Evolutionary conservation across 805 yeast genomes (phyloP).

Genomic region (Candida argentea): DNA sequence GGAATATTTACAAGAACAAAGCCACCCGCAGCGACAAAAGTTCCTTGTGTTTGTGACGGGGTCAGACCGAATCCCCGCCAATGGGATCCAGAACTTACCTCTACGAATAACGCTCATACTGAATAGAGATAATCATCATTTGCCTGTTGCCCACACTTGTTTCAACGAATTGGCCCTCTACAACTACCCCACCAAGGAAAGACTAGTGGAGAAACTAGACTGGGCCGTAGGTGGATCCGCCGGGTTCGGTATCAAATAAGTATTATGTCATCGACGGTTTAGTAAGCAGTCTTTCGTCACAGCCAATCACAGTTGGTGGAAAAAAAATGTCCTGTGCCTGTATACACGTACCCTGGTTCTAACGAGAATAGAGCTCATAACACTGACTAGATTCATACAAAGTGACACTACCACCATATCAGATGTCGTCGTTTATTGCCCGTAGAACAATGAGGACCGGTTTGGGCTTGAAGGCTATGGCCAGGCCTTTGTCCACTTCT

Average conservation of each 20-base stretch:
- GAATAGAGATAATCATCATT: constrained; percentile 30
- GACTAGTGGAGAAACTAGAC: constrained; percentile 46
- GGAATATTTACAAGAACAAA: constrained; percentile 52
- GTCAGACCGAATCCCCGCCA: constrained; percentile 85
- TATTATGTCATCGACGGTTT: no score
- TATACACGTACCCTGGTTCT: no score
- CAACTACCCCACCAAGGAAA: constrained; percentile 48
- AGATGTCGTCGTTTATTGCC: constrained; percentile 32
- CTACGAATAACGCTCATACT: constrained; percentile 53
- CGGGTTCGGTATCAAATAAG: constrained; percentile 72
- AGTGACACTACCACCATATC: no score
- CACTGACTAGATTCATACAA: no score
- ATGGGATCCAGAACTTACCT: constrained; percentile 70
- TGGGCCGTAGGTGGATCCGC: constrained; percentile 69
- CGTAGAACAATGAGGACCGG: constrained; percentile 36
- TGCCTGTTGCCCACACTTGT: constrained; percentile 91
- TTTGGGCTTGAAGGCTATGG: constrained; percentile 30
- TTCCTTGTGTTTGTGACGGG: constrained; percentile 78
- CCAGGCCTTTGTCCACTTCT: constrained; percentile 44
- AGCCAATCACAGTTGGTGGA: no score
- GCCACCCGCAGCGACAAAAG: constrained; percentile 42
- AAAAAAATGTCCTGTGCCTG: no score
- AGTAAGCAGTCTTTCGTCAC: no score
- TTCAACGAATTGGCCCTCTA: constrained; percentile 81
- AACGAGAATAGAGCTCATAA: no score